Evolutionary conservation across 306 rosid species (phyloP).

Genomic region (Abrus pulchellus): DNA sequence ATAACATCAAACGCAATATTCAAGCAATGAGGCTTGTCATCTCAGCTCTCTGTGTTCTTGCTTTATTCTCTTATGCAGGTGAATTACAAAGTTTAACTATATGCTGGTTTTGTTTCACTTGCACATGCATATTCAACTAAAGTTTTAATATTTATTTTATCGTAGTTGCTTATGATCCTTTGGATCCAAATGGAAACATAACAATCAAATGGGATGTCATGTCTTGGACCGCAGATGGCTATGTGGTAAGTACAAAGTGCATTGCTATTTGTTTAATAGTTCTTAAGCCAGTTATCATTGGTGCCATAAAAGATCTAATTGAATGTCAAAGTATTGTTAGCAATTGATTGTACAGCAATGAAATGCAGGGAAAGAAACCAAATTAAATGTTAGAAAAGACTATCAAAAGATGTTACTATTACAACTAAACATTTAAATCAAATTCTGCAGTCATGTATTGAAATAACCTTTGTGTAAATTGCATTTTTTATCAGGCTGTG

Average conservation of each 20-base stretch:
- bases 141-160: slow-evolving; percentile 11
- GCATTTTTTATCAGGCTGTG: slow-evolving; percentile 58
- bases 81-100: slow-evolving; percentile 32
- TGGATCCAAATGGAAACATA: slow-evolving; percentile 94
- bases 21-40: slow-evolving; percentile 61
- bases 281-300: background rate
- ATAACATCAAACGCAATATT: slow-evolving; percentile 37
- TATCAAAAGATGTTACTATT: background rate
- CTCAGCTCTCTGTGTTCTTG: slow-evolving; percentile 60
- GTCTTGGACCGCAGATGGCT: slow-evolving; percentile 97
- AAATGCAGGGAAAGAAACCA: slow-evolving; percentile 21
- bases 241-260: slow-evolving; percentile 68
- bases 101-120: slow-evolving; percentile 7
- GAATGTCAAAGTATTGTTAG: background rate
- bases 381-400: background rate
- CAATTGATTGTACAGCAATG: background rate
- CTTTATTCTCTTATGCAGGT: slow-evolving; percentile 69
- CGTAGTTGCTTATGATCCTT: slow-evolving; percentile 85
- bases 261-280: slow-evolving; percentile 18
- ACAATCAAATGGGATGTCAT: slow-evolving; percentile 91
- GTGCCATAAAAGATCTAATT: slow-evolving; percentile 15
- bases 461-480: slow-evolving; percentile 7
- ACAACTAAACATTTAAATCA: background rate
- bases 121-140: slow-evolving; percentile 7
- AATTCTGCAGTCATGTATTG: background rate